Evolutionary conservation across 202 grass and related monocot species (phyloP), one percentile per base, ranked within the genome.

Genomic region (Carex arenaria): DNA sequence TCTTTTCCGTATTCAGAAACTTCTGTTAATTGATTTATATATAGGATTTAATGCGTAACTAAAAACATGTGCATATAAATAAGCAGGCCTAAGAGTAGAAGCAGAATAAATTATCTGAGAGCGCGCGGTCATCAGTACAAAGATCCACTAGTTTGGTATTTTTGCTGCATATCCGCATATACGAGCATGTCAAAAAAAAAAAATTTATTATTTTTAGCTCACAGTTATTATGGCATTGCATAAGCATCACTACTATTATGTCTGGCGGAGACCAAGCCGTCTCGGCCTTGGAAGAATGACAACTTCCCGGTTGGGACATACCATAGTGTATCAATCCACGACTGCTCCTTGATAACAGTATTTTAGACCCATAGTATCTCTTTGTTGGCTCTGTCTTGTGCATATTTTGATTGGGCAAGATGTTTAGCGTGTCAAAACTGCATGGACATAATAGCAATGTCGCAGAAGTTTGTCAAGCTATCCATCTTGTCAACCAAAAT

Each of bases 231-330:
- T 45, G 8, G 7, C 43, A 45, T 45, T 45, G 43, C 7, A 45
- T 10, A 10, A 45, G 43, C 43, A 9, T 45, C 43, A 45, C 43
- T 45, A 45, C 43, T 45, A 45, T 64, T 13, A 64, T 31, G 26
- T 11, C 23, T 0, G 7, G 23, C 10, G 6, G 19, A 69, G 34
- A 69, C 32, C 34, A 40, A 69, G 17, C 15, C 15, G 14, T 66
- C 63, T 66, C 66, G 65, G 66, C 66, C 32, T 69, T 69, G 34
- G 63, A 69, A 69, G 66, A 17, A 69, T 69, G 66, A 69, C 66
- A n/a, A 42, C 66, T 8, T 69, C 15, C 32, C 14, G 32, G 17
- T 69, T 42, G 63, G 28, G 11, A 6, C 63, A 66, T 34, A 28
- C 23, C 28, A 66, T 32, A 31, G 63, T 66, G 28, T 66, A 34